Evolutionary conservation across 768 basidiomycete genomes (phyloP).

Genomic region (Agaricus blazei): DNA sequence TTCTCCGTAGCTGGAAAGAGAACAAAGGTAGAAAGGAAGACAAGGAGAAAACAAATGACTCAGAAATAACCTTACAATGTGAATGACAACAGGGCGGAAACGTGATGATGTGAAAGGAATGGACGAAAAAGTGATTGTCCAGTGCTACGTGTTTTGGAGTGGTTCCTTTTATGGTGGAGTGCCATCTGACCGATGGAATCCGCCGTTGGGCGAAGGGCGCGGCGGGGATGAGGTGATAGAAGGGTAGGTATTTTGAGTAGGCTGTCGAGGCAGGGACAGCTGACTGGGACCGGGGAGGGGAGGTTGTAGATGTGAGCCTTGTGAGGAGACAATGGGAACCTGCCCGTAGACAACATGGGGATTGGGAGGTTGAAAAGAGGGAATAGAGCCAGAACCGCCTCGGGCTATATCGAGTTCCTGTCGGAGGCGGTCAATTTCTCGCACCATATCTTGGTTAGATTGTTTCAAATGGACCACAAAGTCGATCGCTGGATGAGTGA

Average conservation of each 20-base stretch:
- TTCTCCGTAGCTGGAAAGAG: conserved; percentile 2
- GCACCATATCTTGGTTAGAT: conserved; percentile 67
- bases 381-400: conserved; percentile 37
- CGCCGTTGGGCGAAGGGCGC: conserved; percentile 8
- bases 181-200: conserved; percentile 4
- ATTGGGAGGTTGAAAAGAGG: conserved; percentile 44
- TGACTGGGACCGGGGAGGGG: conserved; percentile 31
- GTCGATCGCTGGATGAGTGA: conserved; percentile 64
- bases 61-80: conserved; percentile 1
- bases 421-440: conserved; percentile 75
- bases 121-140: background rate
- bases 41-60: background rate
- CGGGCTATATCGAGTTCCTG: conserved; percentile 65
- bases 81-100: background rate
- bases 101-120: background rate
- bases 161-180: background rate
- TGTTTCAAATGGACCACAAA: conserved; percentile 79
- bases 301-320: conserved; percentile 43
- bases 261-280: conserved; percentile 20
- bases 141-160: background rate
- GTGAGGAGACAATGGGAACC: conserved; percentile 26
- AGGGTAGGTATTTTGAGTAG: conserved; percentile 17
- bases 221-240: background rate
- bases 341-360: conserved; percentile 47
- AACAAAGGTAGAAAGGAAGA: background rate